Percentiles rank a stretch among this genome's conserved stretches.
phyloP scores from a whole-genome alignment of 768 basidiomycete genomes.

The Boletellus emodensis region DNA sequence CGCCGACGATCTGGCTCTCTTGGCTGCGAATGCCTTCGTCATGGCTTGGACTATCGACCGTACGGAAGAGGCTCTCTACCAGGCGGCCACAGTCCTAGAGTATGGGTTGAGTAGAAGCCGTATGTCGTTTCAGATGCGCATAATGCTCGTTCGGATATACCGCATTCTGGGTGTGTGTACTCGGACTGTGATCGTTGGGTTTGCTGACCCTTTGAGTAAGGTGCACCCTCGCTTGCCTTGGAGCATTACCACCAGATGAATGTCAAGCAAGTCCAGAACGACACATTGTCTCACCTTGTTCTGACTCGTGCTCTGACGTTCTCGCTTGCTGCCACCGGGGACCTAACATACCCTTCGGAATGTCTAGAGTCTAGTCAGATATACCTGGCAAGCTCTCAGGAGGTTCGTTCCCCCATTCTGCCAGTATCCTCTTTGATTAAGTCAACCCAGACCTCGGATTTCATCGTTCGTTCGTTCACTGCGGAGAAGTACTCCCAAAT shows the following conservation, averaged over 20 bases:
- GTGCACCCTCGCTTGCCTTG: constrained; percentile 65
- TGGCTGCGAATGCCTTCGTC: constrained; percentile 67
- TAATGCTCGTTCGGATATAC: constrained; percentile 78
- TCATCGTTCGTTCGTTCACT: constrained; percentile 72
- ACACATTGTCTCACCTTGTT: constrained; percentile 83
- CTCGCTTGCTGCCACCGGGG: constrained; percentile 71
- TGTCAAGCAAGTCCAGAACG: constrained; percentile 82
- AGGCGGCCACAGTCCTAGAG: constrained; percentile 65
- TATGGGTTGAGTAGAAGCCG: constrained; percentile 68
- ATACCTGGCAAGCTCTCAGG: constrained; percentile 74
- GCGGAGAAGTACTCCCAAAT: constrained; percentile 88
- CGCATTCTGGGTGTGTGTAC: constrained; percentile 63
- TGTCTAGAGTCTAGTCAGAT: constrained; percentile 79
- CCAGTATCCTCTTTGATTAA: constrained; percentile 5
- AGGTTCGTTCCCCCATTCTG: constrained; percentile 42
- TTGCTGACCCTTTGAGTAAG: constrained; percentile 36
- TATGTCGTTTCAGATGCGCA: constrained; percentile 72
- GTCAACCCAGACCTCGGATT: constrained; percentile 63
- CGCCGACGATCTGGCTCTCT: constrained; percentile 77
- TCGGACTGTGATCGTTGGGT: not conserved
- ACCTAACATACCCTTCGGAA: constrained; percentile 71
- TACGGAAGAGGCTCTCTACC: constrained; percentile 57
- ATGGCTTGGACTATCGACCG: constrained; percentile 55
- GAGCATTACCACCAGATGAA: constrained; percentile 78
- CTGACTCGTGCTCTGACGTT: constrained; percentile 76